phyloP scores from a whole-genome alignment of 495 filamentous ascomycete genomes.

The Cenococcum geophilum region DNA sequence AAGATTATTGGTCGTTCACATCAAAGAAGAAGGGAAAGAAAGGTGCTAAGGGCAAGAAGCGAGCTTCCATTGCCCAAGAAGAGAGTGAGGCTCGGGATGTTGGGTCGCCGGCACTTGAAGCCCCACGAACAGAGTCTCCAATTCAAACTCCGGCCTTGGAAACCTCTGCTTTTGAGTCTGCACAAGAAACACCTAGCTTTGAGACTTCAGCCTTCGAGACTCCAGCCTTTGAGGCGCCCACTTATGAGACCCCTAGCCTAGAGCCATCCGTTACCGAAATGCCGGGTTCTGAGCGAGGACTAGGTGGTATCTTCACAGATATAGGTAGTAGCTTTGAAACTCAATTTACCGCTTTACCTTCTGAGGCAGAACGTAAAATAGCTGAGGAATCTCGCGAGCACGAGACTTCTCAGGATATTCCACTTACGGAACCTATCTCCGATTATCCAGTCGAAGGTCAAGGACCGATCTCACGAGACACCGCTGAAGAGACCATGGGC shows the following conservation, averaged over 20 bases:
- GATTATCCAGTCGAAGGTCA: not conserved
- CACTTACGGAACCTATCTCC: too few species aligned
- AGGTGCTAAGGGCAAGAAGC: slow-evolving; percentile 3
- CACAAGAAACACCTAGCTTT: slow-evolving; percentile 11
- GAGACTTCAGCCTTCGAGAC: slow-evolving; percentile 19
- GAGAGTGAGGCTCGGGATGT: not conserved
- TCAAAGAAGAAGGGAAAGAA: slow-evolving; percentile 13
- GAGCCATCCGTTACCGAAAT: not conserved
- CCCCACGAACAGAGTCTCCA: slow-evolving; percentile 1
- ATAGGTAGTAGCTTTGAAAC: not conserved
- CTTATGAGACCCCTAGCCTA: not conserved
- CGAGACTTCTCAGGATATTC: not conserved
- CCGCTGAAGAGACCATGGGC: not conserved
- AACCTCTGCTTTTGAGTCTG: slow-evolving; percentile 4
- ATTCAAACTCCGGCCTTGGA: slow-evolving; percentile 7
- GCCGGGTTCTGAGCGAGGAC: not conserved
- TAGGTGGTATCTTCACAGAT: not conserved
- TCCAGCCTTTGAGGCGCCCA: slow-evolving; percentile 23
- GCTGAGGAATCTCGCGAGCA: not conserved
- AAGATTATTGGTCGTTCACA: slow-evolving; percentile 6
- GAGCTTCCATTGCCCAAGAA: not conserved
- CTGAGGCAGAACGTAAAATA: too few species aligned
- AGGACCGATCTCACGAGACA: not conserved
- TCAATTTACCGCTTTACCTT: not conserved
- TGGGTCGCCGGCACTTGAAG: slow-evolving; percentile 1